phyloP scores from a whole-genome alignment of 2,329 filamentous ascomycete species.

The Alternaria burnsii region DNA sequence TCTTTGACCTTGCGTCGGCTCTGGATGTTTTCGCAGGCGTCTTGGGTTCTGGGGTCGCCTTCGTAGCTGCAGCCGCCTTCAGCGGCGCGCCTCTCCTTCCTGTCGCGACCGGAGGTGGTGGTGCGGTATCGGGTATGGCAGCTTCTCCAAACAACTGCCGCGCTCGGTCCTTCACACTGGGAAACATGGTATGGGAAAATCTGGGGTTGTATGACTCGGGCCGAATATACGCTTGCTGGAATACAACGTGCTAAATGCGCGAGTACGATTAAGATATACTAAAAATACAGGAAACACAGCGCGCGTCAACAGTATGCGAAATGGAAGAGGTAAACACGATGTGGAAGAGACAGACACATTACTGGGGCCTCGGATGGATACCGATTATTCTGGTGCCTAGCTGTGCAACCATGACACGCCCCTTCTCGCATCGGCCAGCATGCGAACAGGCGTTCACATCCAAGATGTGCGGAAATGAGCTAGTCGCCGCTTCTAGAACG shows the following conservation, averaged over 20 bases:
- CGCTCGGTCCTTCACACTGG: constrained; percentile 33
- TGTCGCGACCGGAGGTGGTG: constrained; percentile 17
- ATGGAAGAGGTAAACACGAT: constrained; percentile 9
- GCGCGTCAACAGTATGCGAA: constrained; percentile 5
- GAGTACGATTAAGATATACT: constrained; percentile 5
- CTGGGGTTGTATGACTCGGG: constrained; percentile 7
- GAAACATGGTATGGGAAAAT: constrained; percentile 25
- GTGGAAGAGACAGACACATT: constrained; percentile 12
- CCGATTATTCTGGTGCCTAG: constrained; percentile 17
- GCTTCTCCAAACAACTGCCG: constrained; percentile 19
- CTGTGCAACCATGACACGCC: constrained; percentile 16
- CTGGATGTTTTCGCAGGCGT: constrained; percentile 6
- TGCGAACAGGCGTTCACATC: constrained; percentile 22
- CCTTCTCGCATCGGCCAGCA: constrained; percentile 27
- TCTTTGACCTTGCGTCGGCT: constrained; percentile 7
- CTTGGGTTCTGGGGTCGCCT: constrained; percentile 16
- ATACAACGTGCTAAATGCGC: background rate
- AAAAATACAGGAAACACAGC: constrained; percentile 3
- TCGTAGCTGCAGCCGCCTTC: constrained; percentile 16
- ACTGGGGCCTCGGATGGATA: constrained; percentile 18
- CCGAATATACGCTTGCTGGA: background rate
- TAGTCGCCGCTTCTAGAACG: constrained; percentile 29
- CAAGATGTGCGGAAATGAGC: constrained; percentile 21
- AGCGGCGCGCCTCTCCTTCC: constrained; percentile 19
- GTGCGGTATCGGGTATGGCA: constrained; percentile 7